A percentile compares a stretch with the other conserved stretches of the same genome.
Conservation (phyloP, 192 early-diverging fungal genomes). For the Coemansia sp. region DNA sequence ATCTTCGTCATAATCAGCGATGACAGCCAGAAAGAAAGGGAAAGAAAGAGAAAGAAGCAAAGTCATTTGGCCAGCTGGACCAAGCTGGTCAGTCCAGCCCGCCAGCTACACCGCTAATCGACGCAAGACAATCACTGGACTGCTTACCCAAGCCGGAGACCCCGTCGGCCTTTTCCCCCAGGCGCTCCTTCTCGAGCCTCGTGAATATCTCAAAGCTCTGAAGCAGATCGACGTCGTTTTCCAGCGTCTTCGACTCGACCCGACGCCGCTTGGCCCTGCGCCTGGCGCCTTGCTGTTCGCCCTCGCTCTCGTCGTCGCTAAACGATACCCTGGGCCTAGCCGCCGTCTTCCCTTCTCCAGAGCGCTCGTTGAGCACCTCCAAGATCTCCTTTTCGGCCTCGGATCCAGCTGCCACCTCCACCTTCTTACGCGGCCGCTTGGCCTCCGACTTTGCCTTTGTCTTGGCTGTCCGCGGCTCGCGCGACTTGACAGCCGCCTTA, state of each 20-base stretch:
- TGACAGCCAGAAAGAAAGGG: too few relatives aligned
- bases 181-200: conserved; percentile 34
- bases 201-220: conserved; percentile 44
- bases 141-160: conserved; percentile 11
- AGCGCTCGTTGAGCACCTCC: conserved; percentile 32
- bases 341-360: conserved; percentile 4
- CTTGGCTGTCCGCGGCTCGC: conserved; percentile 50
- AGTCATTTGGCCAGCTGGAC: background rate
- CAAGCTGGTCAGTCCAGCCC: conserved; percentile 1
- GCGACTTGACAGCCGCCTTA: conserved; percentile 24
- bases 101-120: background rate
- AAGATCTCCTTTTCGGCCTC: conserved; percentile 45
- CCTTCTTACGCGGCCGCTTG: conserved; percentile 17
- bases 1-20: too few relatives aligned
- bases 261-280: conserved; percentile 34
- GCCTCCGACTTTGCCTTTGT: conserved; percentile 48
- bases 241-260: conserved; percentile 10
- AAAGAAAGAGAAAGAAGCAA: too few relatives aligned
- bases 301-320: conserved; percentile 47
- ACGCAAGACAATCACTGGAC: conserved; percentile 6
- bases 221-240: conserved; percentile 36
- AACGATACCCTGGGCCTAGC: conserved; percentile 43
- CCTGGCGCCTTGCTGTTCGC: conserved; percentile 3
- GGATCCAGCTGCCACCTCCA: conserved; percentile 13
- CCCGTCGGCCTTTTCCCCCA: conserved; percentile 8